Conservation (phyloP, 805 yeast genomes). For the Aciculoconidium aculeatum region DNA sequence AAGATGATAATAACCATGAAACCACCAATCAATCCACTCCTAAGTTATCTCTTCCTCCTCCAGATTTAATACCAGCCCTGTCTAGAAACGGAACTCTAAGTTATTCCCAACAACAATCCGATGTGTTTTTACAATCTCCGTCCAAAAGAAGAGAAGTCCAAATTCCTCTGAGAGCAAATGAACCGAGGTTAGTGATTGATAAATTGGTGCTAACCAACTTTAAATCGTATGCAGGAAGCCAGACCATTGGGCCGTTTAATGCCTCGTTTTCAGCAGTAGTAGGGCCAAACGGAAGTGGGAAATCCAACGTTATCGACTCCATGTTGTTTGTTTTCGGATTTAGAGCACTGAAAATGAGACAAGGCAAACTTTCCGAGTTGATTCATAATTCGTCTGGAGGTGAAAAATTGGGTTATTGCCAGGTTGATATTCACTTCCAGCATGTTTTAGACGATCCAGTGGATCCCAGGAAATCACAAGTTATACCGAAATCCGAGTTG, state of each 20-base stretch:
- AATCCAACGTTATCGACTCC: slow-evolving; percentile 95
- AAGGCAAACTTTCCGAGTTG: slow-evolving; percentile 83
- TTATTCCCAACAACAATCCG: slow-evolving; percentile 25
- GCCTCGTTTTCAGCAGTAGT: slow-evolving; percentile 93
- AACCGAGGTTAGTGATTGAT: slow-evolving; percentile 67
- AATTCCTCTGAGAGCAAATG: slow-evolving; percentile 14
- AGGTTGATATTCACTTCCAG: slow-evolving; percentile 85
- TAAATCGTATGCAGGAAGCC: slow-evolving; percentile 93
- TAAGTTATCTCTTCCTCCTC: slow-evolving; percentile 1
- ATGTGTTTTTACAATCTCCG: slow-evolving; percentile 22
- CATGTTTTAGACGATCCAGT: slow-evolving; percentile 58
- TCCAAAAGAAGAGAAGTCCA: slow-evolving; percentile 20
- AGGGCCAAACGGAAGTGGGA: slow-evolving; percentile 98
- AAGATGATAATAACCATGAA: too few relatives aligned
- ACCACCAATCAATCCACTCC: too few relatives aligned
- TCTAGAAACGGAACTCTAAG: slow-evolving; percentile 13
- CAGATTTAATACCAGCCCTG: background rate
- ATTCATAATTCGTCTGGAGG: slow-evolving; percentile 82
- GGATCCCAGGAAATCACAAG: slow-evolving; percentile 21
- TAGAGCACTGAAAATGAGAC: slow-evolving; percentile 95
- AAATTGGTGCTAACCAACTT: slow-evolving; percentile 74
- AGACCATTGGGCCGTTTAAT: slow-evolving; percentile 91
- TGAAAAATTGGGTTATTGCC: slow-evolving; percentile 59
- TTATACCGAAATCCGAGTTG: slow-evolving; percentile 51
- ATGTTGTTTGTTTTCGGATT: slow-evolving; percentile 95